These are phyloP conservation scores for Marsdenia floribunda DNA, from an alignment of 257 asterid species.

Conservation along the genomic window DNA sequence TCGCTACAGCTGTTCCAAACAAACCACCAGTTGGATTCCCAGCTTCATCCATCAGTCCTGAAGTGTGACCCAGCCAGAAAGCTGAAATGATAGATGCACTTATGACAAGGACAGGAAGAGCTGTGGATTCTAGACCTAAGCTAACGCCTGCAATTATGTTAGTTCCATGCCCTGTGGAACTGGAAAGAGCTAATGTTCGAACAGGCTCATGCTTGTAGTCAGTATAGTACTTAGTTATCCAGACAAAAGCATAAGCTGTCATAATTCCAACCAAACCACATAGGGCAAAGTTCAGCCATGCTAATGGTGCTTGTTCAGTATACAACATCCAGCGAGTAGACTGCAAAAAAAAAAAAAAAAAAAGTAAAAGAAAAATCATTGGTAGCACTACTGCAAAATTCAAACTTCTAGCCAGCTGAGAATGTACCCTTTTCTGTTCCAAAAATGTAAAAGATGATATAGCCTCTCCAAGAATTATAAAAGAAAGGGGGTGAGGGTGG, in stretches of 20 bases:
- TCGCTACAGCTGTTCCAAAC: slow-evolving; percentile 99
- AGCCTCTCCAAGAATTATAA: not conserved
- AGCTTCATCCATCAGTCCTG: slow-evolving; percentile 86
- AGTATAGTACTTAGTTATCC: slow-evolving; percentile 86
- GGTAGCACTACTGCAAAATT: slow-evolving; percentile 16
- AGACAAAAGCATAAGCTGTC: slow-evolving; percentile 87
- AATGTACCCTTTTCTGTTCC: not conserved
- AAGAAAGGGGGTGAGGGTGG: too few species aligned
- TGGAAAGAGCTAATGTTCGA: slow-evolving; percentile 84
- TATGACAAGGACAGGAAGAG: slow-evolving; percentile 94
- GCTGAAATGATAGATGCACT: slow-evolving; percentile 82
- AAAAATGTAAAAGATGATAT: not conserved
- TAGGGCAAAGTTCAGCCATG: slow-evolving; percentile 92
- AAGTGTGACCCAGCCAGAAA: slow-evolving; percentile 94
- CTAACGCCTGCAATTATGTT: slow-evolving; percentile 98
- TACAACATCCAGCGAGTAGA: slow-evolving; percentile 98
- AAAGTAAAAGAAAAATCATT: slow-evolving; percentile 6
- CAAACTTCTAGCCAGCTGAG: not conserved
- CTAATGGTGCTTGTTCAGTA: slow-evolving; percentile 97
- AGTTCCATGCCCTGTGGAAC: slow-evolving; percentile 97
- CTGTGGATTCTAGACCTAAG: slow-evolving; percentile 97
- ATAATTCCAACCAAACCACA: slow-evolving; percentile 96
- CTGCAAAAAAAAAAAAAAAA: slow-evolving; percentile 39
- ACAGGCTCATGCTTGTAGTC: slow-evolving; percentile 99
- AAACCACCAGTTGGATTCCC: slow-evolving; percentile 97